A percentile compares a stretch with the other conserved stretches of the same genome.
These are phyloP conservation scores for Yamadazyma buinensis DNA, from an alignment of 1,139 yeast genomes.

Conservation along the genomic window DNA sequence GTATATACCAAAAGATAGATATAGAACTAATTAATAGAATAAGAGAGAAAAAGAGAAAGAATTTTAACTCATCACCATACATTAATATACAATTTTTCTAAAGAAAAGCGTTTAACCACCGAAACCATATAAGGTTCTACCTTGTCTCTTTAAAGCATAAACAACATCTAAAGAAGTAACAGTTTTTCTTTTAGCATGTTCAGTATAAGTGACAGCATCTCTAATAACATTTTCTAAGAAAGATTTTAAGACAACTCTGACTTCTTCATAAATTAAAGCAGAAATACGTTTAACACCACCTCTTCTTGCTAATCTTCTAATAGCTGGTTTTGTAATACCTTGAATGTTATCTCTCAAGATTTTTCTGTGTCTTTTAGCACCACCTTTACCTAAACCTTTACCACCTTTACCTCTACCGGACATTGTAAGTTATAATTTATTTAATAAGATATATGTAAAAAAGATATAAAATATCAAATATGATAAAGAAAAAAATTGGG, in stretches of 20 bases:
- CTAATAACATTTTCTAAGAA: constrained; percentile 97
- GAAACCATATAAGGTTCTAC: constrained; percentile 99
- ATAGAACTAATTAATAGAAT: too few relatives aligned
- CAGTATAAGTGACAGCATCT: constrained; percentile 99
- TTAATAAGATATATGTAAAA: background rate
- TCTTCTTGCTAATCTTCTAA: constrained; percentile 99
- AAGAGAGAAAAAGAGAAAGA: background rate
- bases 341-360: constrained; percentile 98
- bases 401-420: constrained; percentile 99
- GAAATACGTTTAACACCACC: constrained; percentile 99
- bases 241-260: constrained; percentile 92
- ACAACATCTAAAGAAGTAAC: constrained; percentile 98
- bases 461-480: constrained; percentile 11
- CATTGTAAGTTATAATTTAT: constrained; percentile 41
- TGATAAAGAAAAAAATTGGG: background rate
- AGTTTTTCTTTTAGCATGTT: constrained; percentile 99
- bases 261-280: constrained; percentile 98
- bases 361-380: constrained; percentile 99
- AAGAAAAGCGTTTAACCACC: too few relatives aligned
- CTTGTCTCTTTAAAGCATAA: constrained; percentile 99
- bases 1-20: too few relatives aligned
- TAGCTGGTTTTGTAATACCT: constrained; percentile 99
- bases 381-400: constrained; percentile 98
- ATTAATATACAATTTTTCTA: constrained; percentile 9
- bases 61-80: constrained; percentile 7